A percentile compares a stretch with the other conserved stretches of the same genome.
phyloP scores from a whole-genome alignment of 352 stramenopile genomes.

The Phytophthora boehmeriae region DNA sequence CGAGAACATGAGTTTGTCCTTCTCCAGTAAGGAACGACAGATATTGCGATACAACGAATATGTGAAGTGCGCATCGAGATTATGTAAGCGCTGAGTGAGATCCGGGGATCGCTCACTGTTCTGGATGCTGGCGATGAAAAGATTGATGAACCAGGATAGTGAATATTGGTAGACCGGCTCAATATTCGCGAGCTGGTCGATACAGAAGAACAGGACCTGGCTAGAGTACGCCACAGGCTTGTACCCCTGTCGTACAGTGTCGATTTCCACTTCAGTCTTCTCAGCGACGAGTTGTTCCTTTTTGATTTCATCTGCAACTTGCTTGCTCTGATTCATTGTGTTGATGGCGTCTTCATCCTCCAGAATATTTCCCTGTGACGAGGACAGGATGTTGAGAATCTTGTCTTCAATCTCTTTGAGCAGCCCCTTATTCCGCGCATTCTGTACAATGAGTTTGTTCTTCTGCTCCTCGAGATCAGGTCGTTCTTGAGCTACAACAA shows the following conservation, averaged over 20 bases:
- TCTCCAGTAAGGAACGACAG: conserved; percentile 92
- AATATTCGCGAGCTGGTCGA: conserved; percentile 93
- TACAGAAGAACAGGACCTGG: conserved; percentile 95
- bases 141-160: conserved; percentile 92
- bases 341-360: conserved; percentile 94
- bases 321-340: conserved; percentile 92
- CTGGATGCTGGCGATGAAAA: conserved; percentile 91
- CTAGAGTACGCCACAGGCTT: conserved; percentile 89
- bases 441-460: conserved; percentile 93
- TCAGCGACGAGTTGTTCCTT: conserved; percentile 92
- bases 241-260: conserved; percentile 88
- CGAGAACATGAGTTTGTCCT: conserved; percentile 95
- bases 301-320: conserved; percentile 93
- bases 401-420: conserved; percentile 96
- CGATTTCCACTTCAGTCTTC: conserved; percentile 92
- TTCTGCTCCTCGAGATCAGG: conserved; percentile 94
- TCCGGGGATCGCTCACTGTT: conserved; percentile 83
- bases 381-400: conserved; percentile 92
- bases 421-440: conserved; percentile 90
- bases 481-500: conserved; percentile 93
- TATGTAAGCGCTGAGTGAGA: conserved; percentile 74
- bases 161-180: conserved; percentile 95
- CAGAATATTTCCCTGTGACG: conserved; percentile 93
- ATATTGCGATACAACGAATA: conserved; percentile 94
- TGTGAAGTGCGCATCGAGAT: conserved; percentile 91